Evolutionary conservation across 202 grass and related monocot species (phyloP), one percentile per base, ranked within the genome.

Genomic region (Digitaria exilis): DNA sequence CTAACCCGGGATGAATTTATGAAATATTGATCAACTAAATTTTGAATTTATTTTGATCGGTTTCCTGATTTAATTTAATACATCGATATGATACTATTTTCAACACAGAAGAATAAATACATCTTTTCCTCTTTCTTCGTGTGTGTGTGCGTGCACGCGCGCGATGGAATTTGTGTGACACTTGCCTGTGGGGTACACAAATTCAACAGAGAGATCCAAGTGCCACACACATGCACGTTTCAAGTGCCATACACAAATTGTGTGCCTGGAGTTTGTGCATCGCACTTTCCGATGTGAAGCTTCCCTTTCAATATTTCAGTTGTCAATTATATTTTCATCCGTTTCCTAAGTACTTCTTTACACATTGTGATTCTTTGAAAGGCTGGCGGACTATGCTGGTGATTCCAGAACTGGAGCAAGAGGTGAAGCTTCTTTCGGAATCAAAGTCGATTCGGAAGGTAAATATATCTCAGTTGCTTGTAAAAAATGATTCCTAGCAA

Each of bases 341-440:
- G 88, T 85, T 86, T 74, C 59, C 21, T 75, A 72, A 69, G 34
- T 62, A 41, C 19, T 88, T 49, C 1, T 78, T 22, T 32, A 31
- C 5, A 9, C 26, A 6, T 31, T 72, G 29, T 67, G 15, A 34
- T 74, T 68, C 13, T 69, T 78, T 74, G 55, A 77, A 74, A 81
- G 96, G 96, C 84, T 98, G 96, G 96, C 87, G 96, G 76, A 98
- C 96, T 56, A 98, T 98, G 96, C 91, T 98, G 48, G 89, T 98
- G 80, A 95, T 98, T 89, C 96, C 96, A 71, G 96, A 98, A 76
- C 81, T 98, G 60, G 91, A 91, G 70, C 76, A 90, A 22, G 96
- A 98, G 89, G 89, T 98, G 75, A 91, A 87, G 48, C 88, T 98
- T 87, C 96, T 94, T 61, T 92, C 60, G 26, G 79, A 90, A 85